phyloP scores from a whole-genome alignment of 371 early-diverging fungal genomes.

The Coemansia sp. region DNA sequence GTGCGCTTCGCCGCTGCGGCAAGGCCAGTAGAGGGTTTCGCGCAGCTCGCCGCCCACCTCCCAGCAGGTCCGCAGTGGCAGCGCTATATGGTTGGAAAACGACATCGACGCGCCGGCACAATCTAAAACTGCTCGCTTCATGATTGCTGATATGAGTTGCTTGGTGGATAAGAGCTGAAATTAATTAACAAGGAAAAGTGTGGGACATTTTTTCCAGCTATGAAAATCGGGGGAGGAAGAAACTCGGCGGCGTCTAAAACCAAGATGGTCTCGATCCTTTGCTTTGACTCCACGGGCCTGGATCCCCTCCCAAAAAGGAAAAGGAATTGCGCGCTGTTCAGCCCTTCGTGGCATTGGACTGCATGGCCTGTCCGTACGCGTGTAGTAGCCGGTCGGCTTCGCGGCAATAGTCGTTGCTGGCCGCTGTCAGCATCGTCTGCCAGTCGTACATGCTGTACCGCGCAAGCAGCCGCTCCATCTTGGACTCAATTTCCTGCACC shows the following conservation, averaged over 20 bases:
- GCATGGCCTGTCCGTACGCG: neutral
- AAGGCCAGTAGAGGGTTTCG: conserved; percentile 47
- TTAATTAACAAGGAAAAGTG: no score
- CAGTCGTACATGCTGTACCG: conserved; percentile 6
- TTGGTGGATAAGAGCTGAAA: neutral
- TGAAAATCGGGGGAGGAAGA: no score
- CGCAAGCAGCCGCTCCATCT: neutral
- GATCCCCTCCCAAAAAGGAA: no score
- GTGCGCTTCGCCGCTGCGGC: neutral
- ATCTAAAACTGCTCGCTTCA: neutral
- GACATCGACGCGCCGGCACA: conserved; percentile 14
- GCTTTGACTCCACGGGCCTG: no score
- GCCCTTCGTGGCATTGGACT: no score
- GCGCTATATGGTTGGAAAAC: conserved; percentile 21
- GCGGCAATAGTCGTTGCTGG: neutral
- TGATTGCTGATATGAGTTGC: neutral
- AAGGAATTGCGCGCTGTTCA: no score
- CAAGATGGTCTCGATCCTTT: no score
- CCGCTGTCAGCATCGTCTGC: neutral
- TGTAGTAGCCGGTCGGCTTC: neutral
- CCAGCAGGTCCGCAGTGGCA: conserved; percentile 40
- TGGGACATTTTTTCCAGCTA: no score
- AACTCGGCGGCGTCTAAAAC: no score
- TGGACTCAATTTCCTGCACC: neutral
- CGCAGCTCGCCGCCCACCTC: conserved; percentile 30